These are phyloP conservation scores for Penicillium samsonianum DNA, from an alignment of 495 filamentous ascomycete genomes.

Conservation along the genomic window DNA sequence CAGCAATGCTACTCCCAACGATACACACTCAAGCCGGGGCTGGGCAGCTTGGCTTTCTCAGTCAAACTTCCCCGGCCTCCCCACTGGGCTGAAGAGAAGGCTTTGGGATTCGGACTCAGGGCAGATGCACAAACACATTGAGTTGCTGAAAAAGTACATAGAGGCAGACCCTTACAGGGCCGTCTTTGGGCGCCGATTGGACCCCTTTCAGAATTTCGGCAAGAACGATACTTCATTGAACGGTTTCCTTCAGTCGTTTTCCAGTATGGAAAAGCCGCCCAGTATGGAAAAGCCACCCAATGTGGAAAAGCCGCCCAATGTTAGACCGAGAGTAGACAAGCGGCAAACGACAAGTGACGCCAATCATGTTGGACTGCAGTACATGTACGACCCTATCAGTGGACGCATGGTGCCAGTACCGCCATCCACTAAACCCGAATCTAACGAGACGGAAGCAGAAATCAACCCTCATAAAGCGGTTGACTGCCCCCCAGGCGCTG, in stretches of 20 bases:
- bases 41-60: slow-evolving; percentile 19
- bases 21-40: slow-evolving; percentile 3
- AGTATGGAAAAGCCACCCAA: no score
- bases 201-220: slow-evolving; percentile 19
- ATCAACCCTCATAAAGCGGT: neutral
- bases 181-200: slow-evolving; percentile 44
- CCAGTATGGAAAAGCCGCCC: no score
- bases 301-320: slow-evolving; percentile 13
- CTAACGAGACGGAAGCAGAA: neutral
- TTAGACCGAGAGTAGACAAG: neutral
- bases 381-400: slow-evolving; percentile 39
- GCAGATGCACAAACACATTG: slow-evolving; percentile 28
- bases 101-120: slow-evolving; percentile 25
- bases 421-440: slow-evolving; percentile 5
- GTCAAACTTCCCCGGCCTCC: slow-evolving; percentile 17
- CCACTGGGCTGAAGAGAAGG: slow-evolving; percentile 12
- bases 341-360: neutral
- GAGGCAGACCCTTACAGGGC: slow-evolving; percentile 44
- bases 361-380: slow-evolving; percentile 22
- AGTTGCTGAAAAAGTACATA: slow-evolving; percentile 38
- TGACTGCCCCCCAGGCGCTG: slow-evolving; percentile 19
- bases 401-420: slow-evolving; percentile 39
- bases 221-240: slow-evolving; percentile 26
- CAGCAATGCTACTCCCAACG: slow-evolving; percentile 13
- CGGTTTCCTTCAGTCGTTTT: slow-evolving; percentile 31